phyloP scores from a whole-genome alignment of 75 land plant genomes.

The Selaginella tamariscina region DNA sequence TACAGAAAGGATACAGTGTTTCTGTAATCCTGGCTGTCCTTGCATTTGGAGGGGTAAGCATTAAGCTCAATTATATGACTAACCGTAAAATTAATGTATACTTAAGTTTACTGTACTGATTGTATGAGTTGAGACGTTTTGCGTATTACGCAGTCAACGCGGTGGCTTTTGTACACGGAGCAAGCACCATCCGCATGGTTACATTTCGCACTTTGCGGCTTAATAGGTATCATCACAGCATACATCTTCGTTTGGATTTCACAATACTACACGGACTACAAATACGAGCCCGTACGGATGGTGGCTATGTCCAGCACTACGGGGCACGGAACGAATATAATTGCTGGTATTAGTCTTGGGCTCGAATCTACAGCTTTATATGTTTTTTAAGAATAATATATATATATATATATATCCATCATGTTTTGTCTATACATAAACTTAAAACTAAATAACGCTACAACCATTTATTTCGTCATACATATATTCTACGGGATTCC shows the following conservation, averaged over 20 bases:
- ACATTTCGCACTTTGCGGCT: background rate
- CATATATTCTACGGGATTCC: too few species aligned
- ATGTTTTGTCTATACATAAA: too few species aligned
- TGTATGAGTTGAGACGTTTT: too few species aligned
- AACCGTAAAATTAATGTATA: too few species aligned
- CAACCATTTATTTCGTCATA: too few species aligned
- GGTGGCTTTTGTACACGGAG: background rate
- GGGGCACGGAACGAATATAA: background rate
- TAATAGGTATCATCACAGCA: background rate
- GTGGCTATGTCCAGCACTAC: background rate
- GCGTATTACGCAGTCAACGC: too few species aligned
- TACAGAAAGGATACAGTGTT: slow-evolving; percentile 93
- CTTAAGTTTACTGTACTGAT: too few species aligned
- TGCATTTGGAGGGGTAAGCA: slow-evolving; percentile 75
- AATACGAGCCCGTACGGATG: background rate
- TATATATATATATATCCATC: too few species aligned
- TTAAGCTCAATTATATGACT: background rate
- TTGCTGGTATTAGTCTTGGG: background rate
- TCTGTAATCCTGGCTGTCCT: slow-evolving; percentile 76
- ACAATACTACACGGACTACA: background rate
- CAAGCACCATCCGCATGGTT: background rate
- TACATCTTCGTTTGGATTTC: background rate
- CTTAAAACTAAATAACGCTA: too few species aligned
- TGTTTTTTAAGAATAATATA: too few species aligned
- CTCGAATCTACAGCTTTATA: background rate